Evolutionary conservation across 106 monocot genomes (phyloP), one percentile per base, ranked within the genome.

Genomic region (Posidonia australis): DNA sequence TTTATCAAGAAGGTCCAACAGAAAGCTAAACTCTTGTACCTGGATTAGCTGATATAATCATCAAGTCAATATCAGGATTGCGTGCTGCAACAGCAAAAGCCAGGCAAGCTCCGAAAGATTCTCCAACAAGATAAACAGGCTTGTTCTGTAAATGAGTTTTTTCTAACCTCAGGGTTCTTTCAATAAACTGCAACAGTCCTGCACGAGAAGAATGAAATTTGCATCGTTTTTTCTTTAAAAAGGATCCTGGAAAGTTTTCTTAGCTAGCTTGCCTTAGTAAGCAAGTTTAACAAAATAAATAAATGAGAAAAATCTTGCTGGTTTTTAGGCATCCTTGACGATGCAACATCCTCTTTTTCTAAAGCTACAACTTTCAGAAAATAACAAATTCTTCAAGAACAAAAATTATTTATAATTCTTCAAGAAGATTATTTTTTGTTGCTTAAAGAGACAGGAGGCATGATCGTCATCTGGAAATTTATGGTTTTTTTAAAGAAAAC

Each of bases 111-210:
- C 93, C 93, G 57, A 93, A 53, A 46, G 83, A 86, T 65, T 93
- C 93, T 43, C 93, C 93, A 56, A 88, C 70, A 47, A 93, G 68
- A 86, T 93, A 93, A 47, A 93, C 79, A 43, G 93, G 89, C 28
- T 60, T 85, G 32, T 63, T 65, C 63, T 59, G 62, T 53, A 44
- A 70, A 52, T 21, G 65, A 24, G 54, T 31, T 43, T 52, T 21
- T 63, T 83, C 74, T 67, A 68, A 58, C 31, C 67, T 81, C 32
- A 89, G 46, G 44, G 93, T 76, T 22, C 44, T 79, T 77, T 89
- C 93, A 17, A 89, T 79, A 67, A 75, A 75, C 26, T 77, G 69
- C 63, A 93, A 75, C 9, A 93, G 60, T 13, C 79, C 93, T 93
- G 77, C 52, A 54, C 23, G 43, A 42, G 43, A 43, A 3, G n/a